Conservation (phyloP, 441 rosid genomes). For the Melianthus villosus region DNA sequence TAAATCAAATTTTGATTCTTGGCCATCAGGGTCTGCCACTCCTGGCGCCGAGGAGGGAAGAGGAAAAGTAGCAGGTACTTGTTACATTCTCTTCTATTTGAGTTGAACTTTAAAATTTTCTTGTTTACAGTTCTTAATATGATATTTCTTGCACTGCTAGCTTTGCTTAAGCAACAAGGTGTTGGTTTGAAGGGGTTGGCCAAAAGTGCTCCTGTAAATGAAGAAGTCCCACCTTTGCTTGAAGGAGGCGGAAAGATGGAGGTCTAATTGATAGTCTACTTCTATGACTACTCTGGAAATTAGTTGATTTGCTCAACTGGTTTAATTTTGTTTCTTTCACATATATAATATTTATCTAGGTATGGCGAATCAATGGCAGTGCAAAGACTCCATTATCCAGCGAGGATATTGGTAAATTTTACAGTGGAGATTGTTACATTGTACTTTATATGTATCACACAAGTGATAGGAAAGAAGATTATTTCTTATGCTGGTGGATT, state of each 20-base stretch:
- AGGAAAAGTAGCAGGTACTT: constrained; percentile 91
- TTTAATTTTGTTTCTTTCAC: background rate
- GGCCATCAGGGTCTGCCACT: constrained; percentile 78
- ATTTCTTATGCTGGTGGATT: constrained; percentile 75
- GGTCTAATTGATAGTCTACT: constrained; percentile 27
- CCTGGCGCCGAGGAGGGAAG: constrained; percentile 89
- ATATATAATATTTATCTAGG: constrained; percentile 26
- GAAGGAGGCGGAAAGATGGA: constrained; percentile 97
- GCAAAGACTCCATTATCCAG: constrained; percentile 62
- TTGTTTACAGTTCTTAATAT: constrained; percentile 14
- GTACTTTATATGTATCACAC: constrained; percentile 77
- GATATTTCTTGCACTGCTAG: constrained; percentile 23
- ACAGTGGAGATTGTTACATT: constrained; percentile 90
- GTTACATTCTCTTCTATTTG: constrained; percentile 7
- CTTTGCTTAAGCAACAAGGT: constrained; percentile 97
- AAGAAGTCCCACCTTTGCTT: constrained; percentile 92
- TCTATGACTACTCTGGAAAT: constrained; percentile 9
- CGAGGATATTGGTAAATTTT: constrained; percentile 90
- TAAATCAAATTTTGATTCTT: constrained; percentile 83
- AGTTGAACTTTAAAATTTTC: constrained; percentile 7
- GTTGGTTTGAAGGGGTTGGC: constrained; percentile 66
- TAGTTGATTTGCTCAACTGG: constrained; percentile 5
- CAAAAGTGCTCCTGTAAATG: constrained; percentile 60
- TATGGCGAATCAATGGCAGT: constrained; percentile 75
- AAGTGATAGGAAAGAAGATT: constrained; percentile 93